Percentiles rank a stretch among this genome's conserved stretches.
Evolutionary conservation across 805 yeast species (phyloP).

Genomic region (Yarrowia sp.): DNA sequence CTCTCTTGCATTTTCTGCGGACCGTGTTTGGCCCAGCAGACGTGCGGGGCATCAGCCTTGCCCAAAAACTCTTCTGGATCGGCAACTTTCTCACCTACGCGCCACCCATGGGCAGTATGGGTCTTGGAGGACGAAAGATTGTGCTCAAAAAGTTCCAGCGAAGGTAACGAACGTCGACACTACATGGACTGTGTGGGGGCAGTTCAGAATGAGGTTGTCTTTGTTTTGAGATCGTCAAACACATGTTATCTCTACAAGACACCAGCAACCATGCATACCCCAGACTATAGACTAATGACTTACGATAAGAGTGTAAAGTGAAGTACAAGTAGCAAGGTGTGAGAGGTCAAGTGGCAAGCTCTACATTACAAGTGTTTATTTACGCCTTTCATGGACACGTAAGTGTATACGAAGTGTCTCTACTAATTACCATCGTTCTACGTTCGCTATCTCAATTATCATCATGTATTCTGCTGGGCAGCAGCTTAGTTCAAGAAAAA

Average conservation of each 20-base stretch:
- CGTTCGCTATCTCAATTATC: background rate
- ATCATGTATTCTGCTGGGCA: background rate
- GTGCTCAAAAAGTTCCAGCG: conserved; percentile 24
- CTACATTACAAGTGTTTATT: too few relatives aligned
- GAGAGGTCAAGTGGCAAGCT: too few relatives aligned
- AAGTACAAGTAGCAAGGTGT: too few relatives aligned
- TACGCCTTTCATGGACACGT: too few relatives aligned
- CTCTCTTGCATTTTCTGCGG: conserved; percentile 16
- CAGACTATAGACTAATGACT: conserved; percentile 6
- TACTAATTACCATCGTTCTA: too few relatives aligned
- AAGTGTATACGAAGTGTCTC: too few relatives aligned
- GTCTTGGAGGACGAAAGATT: conserved; percentile 22
- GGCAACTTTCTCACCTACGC: conserved; percentile 32
- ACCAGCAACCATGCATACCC: conserved; percentile 15
- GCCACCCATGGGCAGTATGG: conserved; percentile 35
- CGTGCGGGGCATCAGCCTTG: background rate
- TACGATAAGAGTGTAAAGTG: background rate
- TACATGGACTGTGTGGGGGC: background rate
- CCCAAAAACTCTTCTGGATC: conserved; percentile 25
- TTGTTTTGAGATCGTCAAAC: background rate
- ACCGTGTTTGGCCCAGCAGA: conserved; percentile 4
- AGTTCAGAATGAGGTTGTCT: background rate
- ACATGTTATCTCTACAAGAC: too few relatives aligned
- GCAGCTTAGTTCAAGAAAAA: conserved; percentile 9
- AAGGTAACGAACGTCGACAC: background rate